Evolutionary conservation across 106 monocot genomes (phyloP), one percentile per base, ranked within the genome.

Genomic region (Apostasia ramifera): DNA sequence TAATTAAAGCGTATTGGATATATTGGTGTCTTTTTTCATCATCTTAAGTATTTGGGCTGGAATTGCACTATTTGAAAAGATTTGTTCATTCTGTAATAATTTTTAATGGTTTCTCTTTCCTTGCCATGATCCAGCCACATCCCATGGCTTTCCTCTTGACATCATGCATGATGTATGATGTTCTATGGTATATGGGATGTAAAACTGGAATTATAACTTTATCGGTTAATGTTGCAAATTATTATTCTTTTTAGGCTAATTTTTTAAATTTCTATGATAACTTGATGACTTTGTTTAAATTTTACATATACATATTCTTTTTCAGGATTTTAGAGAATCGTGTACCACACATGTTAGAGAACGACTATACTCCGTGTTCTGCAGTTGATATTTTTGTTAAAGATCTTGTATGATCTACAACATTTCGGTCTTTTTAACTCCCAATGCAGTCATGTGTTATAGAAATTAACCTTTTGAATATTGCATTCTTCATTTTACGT

Each of bases 241-340:
- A 26, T 26, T 26, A 26, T 42, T 9, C 0, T 61, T 61, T 61
- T 6, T 9, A 50, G 0, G 4, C 4, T 50, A 50, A 8, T 8
- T 50, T 50, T 50, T 50, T 5, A 4, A 5, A 0, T 50, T 5
- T 50, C 8, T 5, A 5, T 50, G 61, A 61, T 37, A 40, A 3
- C 40, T 38, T 61, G 40, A 38, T 61, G 46, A 46, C 43, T 66
- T 66, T 8, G 37, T 1, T 9, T 45, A 44, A 44, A 63, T n/a
- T 63, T 63, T 63, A 63, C 45, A 9, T 47, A 26, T n/a, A 5
- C 15, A 47, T 3, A 37, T 42, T 65, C 40, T 51, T 68, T 63
- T 79, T 58, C 89, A 97, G 97, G 97, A 97, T 97, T 92, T 92
- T 97, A 78, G 97, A 81, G 65, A 97, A 97, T 76, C 92, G 97